Evolutionary conservation across 768 basidiomycete genomes (phyloP), one percentile per base, ranked within the genome.

Genomic region (Boletus fagicola): DNA sequence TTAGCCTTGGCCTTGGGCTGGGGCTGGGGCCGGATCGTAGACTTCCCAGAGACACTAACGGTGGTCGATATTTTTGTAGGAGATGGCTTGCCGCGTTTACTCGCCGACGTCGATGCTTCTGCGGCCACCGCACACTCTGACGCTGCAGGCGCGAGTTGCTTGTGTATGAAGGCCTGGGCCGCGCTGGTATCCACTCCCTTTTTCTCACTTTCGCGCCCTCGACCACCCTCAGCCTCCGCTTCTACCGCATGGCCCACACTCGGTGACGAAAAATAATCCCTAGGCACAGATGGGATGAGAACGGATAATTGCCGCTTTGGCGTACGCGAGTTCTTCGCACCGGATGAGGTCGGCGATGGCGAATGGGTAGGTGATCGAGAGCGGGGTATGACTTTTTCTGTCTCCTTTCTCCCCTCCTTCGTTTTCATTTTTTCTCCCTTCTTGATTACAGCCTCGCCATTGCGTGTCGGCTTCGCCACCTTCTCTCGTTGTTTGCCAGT

Each of bases 251-350:
- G 13, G 9, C 22, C 45, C 26, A 20, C 22, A 15, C 56, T 44
- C 26, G 56, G 64, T 9, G 70, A 61, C 13, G 61, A 63, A 39
- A 72, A 63, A 31, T 71, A 71, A 2, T 71, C 65, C 38, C 57
- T 54, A 7, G 68, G 59, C 0, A 72, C 44, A 10, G 69, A 38
- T 13, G 73, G 72, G 11, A 74, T 51, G 2, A 73, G 20, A 11
- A 75, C 73, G 12, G 68, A 72, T 4, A 69, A 43, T 16, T 54
- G 60, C 22, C 65, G 68, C 40, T 72, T 72, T 0, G 49, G 57
- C 5, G 48, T 54, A 20, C 40, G 59, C 4, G 47, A 10, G 1
- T 13, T 54, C 53, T 59, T 62, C 5, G 28, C 13, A 11, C n/a
- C 45, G 12, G 59, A 47, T 20, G 56, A 55, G 10, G 44, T 20